Conservation (phyloP, 805 yeast genomes). For the Yamadazyma insecticola region DNA sequence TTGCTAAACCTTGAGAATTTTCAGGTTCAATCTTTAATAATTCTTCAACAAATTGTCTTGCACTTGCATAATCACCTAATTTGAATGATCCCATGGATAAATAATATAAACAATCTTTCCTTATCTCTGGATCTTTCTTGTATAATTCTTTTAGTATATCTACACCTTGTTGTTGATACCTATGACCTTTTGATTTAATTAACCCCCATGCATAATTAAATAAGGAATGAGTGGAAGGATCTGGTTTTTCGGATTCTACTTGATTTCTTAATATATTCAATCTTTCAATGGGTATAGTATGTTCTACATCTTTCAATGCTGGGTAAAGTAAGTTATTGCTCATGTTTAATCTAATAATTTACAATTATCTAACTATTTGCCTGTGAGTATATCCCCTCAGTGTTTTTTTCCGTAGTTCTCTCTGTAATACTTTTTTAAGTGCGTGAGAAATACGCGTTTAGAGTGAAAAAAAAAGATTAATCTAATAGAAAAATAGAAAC, state of each 20-base stretch:
- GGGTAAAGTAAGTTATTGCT: constrained; percentile 19
- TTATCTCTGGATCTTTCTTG: constrained; percentile 72
- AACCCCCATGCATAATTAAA: constrained; percentile 98
- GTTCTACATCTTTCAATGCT: constrained; percentile 38
- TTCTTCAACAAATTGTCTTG: constrained; percentile 80
- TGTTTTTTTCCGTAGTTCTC: no score
- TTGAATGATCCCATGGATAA: constrained; percentile 84
- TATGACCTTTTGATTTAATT: constrained; percentile 60
- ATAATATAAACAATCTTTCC: constrained; percentile 88
- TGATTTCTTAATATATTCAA: constrained; percentile 72
- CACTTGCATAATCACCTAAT: constrained; percentile 79
- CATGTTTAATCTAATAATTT: not conserved
- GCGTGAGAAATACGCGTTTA: no score
- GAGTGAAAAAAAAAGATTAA: no score
- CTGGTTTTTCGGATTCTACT: constrained; percentile 74
- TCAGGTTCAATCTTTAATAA: constrained; percentile 78
- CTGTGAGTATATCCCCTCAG: no score
- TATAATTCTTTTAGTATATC: constrained; percentile 65
- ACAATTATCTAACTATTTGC: no score
- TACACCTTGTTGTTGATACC: constrained; percentile 76
- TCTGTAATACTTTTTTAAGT: no score
- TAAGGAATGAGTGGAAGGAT: constrained; percentile 74
- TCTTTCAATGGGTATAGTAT: constrained; percentile 68
- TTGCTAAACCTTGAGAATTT: constrained; percentile 67
- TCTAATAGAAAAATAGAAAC: no score